These are phyloP conservation scores for Exophiala dermatitidis DNA, from an alignment of 2,329 filamentous ascomycete genomes.

Conservation along the genomic window DNA sequence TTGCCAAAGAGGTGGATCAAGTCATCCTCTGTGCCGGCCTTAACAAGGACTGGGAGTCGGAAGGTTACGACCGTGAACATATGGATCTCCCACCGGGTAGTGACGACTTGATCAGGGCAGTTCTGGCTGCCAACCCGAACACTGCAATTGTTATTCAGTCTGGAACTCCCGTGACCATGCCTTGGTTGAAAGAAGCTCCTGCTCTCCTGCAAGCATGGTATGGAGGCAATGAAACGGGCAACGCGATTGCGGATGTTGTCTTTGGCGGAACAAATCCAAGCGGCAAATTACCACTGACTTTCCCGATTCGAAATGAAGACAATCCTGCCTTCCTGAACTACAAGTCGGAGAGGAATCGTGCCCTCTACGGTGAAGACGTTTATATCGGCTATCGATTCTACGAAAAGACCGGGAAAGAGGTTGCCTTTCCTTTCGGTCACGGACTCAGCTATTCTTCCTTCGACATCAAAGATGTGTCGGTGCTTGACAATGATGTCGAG, in stretches of 20 bases:
- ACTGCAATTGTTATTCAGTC: constrained; percentile 70
- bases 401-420: constrained; percentile 58
- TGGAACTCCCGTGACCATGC: constrained; percentile 58
- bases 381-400: constrained; percentile 78
- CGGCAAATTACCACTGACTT: constrained; percentile 66
- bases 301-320: constrained; percentile 60
- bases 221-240: constrained; percentile 78
- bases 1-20: constrained; percentile 65
- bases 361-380: constrained; percentile 71
- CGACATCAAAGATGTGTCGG: constrained; percentile 43
- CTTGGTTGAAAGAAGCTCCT: constrained; percentile 40
- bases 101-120: constrained; percentile 55
- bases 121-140: constrained; percentile 60
- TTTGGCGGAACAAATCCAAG: constrained; percentile 68
- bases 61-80: constrained; percentile 56
- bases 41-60: constrained; percentile 74
- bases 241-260: constrained; percentile 69
- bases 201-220: constrained; percentile 74
- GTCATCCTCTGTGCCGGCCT: constrained; percentile 72
- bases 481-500: constrained; percentile 41
- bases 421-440: constrained; percentile 71
- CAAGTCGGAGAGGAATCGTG: constrained; percentile 60
- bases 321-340: constrained; percentile 74
- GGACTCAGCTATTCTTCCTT: constrained; percentile 74
- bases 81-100: constrained; percentile 49